Evolutionary conservation across 176 grass and related monocot species (phyloP), one percentile per base, ranked within the genome.

Genomic region (Carex myosuroides): DNA sequence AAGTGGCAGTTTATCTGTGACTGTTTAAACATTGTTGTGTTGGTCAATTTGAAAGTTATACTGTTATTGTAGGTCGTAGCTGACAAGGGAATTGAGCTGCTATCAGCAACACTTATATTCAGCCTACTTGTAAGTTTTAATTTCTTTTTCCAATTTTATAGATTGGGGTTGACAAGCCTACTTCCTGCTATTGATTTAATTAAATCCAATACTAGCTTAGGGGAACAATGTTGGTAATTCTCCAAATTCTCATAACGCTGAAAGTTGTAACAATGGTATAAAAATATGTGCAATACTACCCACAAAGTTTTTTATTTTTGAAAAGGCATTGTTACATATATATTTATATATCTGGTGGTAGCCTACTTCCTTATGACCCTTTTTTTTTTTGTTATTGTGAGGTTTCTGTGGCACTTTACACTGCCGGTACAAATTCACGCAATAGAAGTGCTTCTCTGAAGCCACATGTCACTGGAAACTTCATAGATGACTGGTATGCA

Each of bases 401-500:
- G 96, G 96, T 95, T 76, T 70, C 89, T 80, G 83, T 88, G 6
- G 50, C 84, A 64, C 89, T 98, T 12, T 90, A 93, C 79, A 81
- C 81, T 81, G 37, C 21, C 9, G 96, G 96, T 32, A 89, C 81
- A 21, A 93, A 71, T 72, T 98, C 96, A 55, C 57, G 2, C 16
- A 88, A 88, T 82, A 84, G 85, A 83, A 93, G 70, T 83, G 94
- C 96, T 65, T 98, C 96, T 42, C 88, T 98, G 86, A 93, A 86
- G 80, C 89, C 91, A 60, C 88, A 95, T 85, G 70, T 87, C 66
- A 95, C 82, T 18, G 93, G 96, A 85, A 93, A 79, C 59, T 95
- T 95, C 90, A 74, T 98, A 86, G 48, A 98, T 83, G 93, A 98
- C 69, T 98, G 96, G 96, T 98, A 98, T 61, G 66, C 82, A 65